Evolutionary conservation across 352 stramenopile genomes (phyloP), one percentile per base, ranked within the genome.

Genomic region (Phytophthora colocasiae): DNA sequence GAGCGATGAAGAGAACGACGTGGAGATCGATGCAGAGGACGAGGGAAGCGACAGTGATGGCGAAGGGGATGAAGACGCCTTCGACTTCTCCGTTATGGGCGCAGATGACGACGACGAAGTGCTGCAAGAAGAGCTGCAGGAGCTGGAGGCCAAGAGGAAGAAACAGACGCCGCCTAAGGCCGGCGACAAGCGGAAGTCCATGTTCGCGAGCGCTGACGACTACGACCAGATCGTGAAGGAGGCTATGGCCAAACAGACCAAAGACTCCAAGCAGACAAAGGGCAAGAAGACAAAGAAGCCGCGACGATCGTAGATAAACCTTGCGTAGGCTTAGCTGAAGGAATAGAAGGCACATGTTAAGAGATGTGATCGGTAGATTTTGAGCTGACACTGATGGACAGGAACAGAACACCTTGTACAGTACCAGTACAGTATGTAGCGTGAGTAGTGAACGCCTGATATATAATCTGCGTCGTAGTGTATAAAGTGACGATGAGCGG

Each of bases 201-300:
- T 85, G 65, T 95, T 95, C 54, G 84, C 81, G n/a, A 81, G 75
- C 27, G 84, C 86, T 31, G 86, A 93, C 58, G 83, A 93, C 67
- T 93, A 92, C 65, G 84, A 91, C 10, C 52, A 69, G 65, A 86
- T 93, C 66, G 79, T 93, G 54, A 73, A 77, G 41, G 70, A 91
- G 11, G 82, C 84, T 26, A 71, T 89, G 54, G 72, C 71, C n/a
- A 84, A 90, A 52, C 81, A 89, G 51, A 65, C 82, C 17, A 60
- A 69, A 24, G 45, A 34, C 6, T 51, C 17, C 24, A 71, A 75
- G 43, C 52, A 54, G 19, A 52, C 45, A 45, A 62, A 66, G 40
- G 47, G 45, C n/a, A 73, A 72, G 29, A 72, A 73, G 49, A 52
- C 65, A 52, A 83, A 87, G 66, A 85, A 89, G 61, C 58, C 51